Evolutionary conservation across 164 flowering plant genomes (phyloP).

Genomic region (Paratinospora sagittata): DNA sequence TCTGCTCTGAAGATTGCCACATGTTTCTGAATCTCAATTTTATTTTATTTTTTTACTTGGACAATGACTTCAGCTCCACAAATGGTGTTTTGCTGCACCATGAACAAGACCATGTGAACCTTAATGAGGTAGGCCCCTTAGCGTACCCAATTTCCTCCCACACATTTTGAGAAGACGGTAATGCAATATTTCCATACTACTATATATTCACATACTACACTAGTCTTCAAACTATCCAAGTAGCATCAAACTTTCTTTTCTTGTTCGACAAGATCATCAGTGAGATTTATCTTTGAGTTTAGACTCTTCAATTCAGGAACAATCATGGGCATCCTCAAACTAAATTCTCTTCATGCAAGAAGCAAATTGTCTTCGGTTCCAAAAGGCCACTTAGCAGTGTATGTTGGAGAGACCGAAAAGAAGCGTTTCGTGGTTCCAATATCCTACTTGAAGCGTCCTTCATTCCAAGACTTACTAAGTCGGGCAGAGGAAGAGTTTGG

Average conservation of each 20-base stretch:
- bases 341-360: too few species aligned
- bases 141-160: background rate
- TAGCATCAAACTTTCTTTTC: background rate
- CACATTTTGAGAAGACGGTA: background rate
- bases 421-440: conserved; percentile 19
- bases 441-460: background rate
- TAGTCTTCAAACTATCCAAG: background rate
- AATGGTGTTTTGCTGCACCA: background rate
- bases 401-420: conserved; percentile 28
- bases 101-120: background rate
- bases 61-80: background rate
- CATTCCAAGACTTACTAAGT: conserved; percentile 22
- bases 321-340: too few species aligned
- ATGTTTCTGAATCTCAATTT: background rate
- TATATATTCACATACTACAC: background rate
- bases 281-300: background rate
- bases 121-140: background rate
- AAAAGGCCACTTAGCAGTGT: too few species aligned
- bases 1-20: background rate
- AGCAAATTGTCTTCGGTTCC: too few species aligned
- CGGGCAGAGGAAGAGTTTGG: conserved; percentile 8
- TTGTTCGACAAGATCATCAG: background rate
- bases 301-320: too few species aligned
- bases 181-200: background rate
- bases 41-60: background rate